Percentiles rank a stretch among this genome's conserved stretches.
phyloP scores from a whole-genome alignment of 352 stramenopile genomes.

The Phytopythium chamaehyphon region DNA sequence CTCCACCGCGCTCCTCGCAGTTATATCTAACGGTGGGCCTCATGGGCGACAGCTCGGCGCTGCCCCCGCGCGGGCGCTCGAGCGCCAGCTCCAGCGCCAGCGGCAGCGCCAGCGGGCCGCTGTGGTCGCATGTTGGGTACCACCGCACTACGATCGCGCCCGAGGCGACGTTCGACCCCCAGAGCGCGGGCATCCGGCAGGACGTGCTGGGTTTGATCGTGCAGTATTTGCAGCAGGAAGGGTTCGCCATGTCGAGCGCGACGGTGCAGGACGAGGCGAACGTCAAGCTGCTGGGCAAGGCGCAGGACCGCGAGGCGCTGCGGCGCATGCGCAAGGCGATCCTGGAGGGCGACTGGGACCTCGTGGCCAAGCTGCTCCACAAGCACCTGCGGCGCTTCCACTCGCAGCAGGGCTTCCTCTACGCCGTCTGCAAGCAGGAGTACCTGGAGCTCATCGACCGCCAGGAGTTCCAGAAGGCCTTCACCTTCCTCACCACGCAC shows the following conservation, averaged over 20 bases:
- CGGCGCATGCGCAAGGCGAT: conserved; percentile 70
- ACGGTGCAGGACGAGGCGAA: conserved; percentile 88
- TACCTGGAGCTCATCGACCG: conserved; percentile 87
- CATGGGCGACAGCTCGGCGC: too few species aligned
- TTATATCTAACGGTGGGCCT: too few species aligned
- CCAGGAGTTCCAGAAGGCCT: conserved; percentile 88
- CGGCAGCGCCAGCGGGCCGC: conserved; percentile 1
- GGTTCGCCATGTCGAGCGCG: conserved; percentile 71
- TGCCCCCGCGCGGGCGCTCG: too few species aligned
- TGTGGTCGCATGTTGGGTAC: conserved; percentile 79
- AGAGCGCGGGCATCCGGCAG: conserved; percentile 73
- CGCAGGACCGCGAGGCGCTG: conserved; percentile 72
- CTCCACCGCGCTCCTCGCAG: too few species aligned
- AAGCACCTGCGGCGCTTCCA: conserved; percentile 85
- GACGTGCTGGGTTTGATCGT: conserved; percentile 84
- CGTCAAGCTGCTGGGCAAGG: conserved; percentile 67
- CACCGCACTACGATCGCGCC: conserved; percentile 80
- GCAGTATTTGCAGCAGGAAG: conserved; percentile 83
- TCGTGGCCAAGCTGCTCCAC: conserved; percentile 75
- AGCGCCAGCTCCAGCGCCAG: too few species aligned
- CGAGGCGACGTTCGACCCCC: conserved; percentile 73
- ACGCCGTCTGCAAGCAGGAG: conserved; percentile 87
- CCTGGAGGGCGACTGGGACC: conserved; percentile 82
- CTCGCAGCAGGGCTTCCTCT: conserved; percentile 83
- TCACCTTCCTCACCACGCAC: conserved; percentile 87